Evolutionary conservation across 345 rosid genomes (phyloP).

Genomic region (Hibiscus syriacus): DNA sequence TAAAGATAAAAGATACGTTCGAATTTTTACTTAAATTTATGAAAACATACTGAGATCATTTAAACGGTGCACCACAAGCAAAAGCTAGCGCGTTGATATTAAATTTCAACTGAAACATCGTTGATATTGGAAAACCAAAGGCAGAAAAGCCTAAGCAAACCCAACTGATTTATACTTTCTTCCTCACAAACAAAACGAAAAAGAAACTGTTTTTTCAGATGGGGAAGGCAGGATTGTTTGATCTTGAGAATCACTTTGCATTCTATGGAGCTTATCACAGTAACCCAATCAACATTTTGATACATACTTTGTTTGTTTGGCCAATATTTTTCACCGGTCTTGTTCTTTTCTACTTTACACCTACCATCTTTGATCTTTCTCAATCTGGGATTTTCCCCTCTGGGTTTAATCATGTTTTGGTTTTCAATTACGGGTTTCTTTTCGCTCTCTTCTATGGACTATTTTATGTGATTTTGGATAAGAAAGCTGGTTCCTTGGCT

Average conservation of each 20-base stretch:
- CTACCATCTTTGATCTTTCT: conserved; percentile 36
- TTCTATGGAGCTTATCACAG: conserved; percentile 92
- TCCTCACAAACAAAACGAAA: background rate
- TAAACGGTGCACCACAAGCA: too few relatives aligned
- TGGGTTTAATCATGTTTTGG: conserved; percentile 30
- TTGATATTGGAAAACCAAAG: too few relatives aligned
- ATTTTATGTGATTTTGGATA: conserved; percentile 58
- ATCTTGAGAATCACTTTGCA: conserved; percentile 81
- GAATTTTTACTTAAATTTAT: too few relatives aligned
- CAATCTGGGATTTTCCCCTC: conserved; percentile 29
- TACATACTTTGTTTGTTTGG: conserved; percentile 82
- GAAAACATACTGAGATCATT: too few relatives aligned
- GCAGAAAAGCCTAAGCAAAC: too few relatives aligned
- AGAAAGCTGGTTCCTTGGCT: conserved; percentile 68
- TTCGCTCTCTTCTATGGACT: conserved; percentile 45
- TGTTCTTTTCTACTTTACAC: conserved; percentile 51
- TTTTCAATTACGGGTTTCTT: conserved; percentile 53
- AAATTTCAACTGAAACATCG: too few relatives aligned
- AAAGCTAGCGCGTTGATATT: too few relatives aligned
- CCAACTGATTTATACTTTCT: background rate
- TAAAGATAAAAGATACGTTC: too few relatives aligned
- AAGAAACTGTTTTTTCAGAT: background rate
- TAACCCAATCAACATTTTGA: conserved; percentile 57
- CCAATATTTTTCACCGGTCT: conserved; percentile 71
- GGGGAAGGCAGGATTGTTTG: conserved; percentile 45